Base-by-base conservation (phyloP, 192 early-diverging fungal genomes). In the Coemansia sp. region DNA sequence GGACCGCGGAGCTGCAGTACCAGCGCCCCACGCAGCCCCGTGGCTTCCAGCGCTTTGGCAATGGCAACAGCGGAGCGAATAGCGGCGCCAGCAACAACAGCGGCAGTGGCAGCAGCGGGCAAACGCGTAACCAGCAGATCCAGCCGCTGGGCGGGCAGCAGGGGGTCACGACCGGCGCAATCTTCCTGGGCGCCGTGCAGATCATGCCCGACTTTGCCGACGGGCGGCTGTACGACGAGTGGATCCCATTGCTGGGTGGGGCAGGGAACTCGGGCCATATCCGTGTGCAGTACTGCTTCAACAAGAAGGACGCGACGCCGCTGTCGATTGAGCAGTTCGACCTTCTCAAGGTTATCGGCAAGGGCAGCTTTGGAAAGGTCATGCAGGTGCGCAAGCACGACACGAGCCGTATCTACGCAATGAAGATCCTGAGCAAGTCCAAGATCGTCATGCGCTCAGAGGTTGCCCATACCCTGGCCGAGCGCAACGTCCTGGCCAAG, bases 301-400 rank as follows among this genome's bases (percentile, higher is more conserved):
- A 83, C 54, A 78, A 79, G 27, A 78, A 82, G 36, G 79, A 81
- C 54, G 74, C 82, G 30, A 81, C 79, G 18, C 85, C 88, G 17
- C 62, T 95, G 55, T 76, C 84, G 27, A 82, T 92, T 34, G 90
- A 96, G 38, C 85, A 88, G 41, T 98, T 98, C 75, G 92, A 92
- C 55, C 65, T 94, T 47, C 78, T 96, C 31, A 93, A 92, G 60
- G 89, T 95, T 41, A 89, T 98, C 69, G 95, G 95, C 36, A 93
- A 94, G 52, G 95, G 95, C 32, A 88, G 85, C 60, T 98, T 96
- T 78, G 92, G 91, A 51, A 96, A 94, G 78, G 94, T 96, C 67
- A 89, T 91, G 84, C 89, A 91, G 67, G 92, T 94, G 37, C 90
- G 92, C 39, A 94, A 94, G 60, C 81, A 80, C 51, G 88, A 91